phyloP scores from a whole-genome alignment of 345 rosid genomes.

The Reutealis trisperma region DNA sequence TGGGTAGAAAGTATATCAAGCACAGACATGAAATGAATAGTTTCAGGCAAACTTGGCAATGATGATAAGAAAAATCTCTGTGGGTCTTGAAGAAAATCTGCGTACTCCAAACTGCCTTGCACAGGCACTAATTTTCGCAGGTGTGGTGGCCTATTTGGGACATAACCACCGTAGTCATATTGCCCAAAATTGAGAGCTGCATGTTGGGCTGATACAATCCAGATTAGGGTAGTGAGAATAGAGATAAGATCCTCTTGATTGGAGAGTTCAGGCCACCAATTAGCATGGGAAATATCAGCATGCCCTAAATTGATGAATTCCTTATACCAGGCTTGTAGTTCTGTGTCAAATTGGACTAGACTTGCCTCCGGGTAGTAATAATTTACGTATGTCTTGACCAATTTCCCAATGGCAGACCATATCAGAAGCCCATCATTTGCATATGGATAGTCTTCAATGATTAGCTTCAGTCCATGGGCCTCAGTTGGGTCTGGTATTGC shows the following conservation, averaged over 20 bases:
- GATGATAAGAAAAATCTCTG: slow-evolving; percentile 69
- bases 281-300: slow-evolving; percentile 60
- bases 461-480: slow-evolving; percentile 75
- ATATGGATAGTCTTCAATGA: slow-evolving; percentile 86
- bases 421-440: slow-evolving; percentile 84
- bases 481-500: slow-evolving; percentile 81
- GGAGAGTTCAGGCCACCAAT: slow-evolving; percentile 78
- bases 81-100: slow-evolving; percentile 64
- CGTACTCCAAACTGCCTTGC: slow-evolving; percentile 62
- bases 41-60: slow-evolving; percentile 73
- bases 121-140: slow-evolving; percentile 79
- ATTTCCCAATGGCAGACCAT: slow-evolving; percentile 78
- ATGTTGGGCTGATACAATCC: slow-evolving; percentile 94
- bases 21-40: slow-evolving; percentile 90
- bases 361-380: slow-evolving; percentile 62
- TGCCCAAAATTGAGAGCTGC: slow-evolving; percentile 94
- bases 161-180: slow-evolving; percentile 87
- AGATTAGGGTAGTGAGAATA: slow-evolving; percentile 65
- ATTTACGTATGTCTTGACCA: slow-evolving; percentile 80
- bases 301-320: slow-evolving; percentile 85
- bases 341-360: slow-evolving; percentile 51
- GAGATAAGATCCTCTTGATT: slow-evolving; percentile 56
- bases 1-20: slow-evolving; percentile 88
- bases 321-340: slow-evolving; percentile 77
- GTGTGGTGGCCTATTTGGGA: slow-evolving; percentile 80